Evolutionary conservation across 1,284 basidiomycete species (phyloP), one percentile per base, ranked within the genome.

Genomic region (Trametes hirsuta): DNA sequence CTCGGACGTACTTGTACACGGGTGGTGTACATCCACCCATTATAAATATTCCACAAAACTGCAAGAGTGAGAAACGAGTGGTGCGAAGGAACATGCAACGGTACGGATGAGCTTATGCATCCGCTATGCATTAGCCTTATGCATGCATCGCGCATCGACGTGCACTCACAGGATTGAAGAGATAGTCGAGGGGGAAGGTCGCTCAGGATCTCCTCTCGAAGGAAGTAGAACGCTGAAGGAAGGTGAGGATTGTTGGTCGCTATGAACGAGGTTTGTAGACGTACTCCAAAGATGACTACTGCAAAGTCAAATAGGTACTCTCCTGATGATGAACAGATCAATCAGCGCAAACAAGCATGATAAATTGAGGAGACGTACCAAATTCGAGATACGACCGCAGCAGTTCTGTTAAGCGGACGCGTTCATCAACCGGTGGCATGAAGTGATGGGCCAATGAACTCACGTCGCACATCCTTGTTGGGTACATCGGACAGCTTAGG

Each of bases 231-330:
- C 91, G 81, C 89, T 93, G 34, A 47, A 15, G 22, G 60, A 4
- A 11, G 14, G 6, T 6, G 6, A 3, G 30, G 34, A 39, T 15
- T 41, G 34, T 40, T 10, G 30, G n/a, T 6, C 15, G 36, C 14
- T 44, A 39, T 4, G n/a, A 50, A 39, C 1, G 15, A 24, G 48
- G 47, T 30, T 30, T 30, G 48, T 37, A 37, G 42, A 79, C 86
- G 55, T 72, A 93, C 91, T 71, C 91, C 91, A 47, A 90, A 83
- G 55, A 93, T 70, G 30, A 94, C 91, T 12, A 93, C 84, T 10
- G 87, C 88, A 69, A 93, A 91, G 75, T 94, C 92, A 69, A 92
- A 93, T 2, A 80, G 76, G 68, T 93, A 94, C 76, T 94, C 90
- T 48, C 90, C 90, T 87, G 68, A 60, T 44, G 14, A 18, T 18